These are phyloP conservation scores for Ceratocystiopsis sp. DNA, from an alignment of 2,329 filamentous ascomycete species.

Conservation along the genomic window DNA sequence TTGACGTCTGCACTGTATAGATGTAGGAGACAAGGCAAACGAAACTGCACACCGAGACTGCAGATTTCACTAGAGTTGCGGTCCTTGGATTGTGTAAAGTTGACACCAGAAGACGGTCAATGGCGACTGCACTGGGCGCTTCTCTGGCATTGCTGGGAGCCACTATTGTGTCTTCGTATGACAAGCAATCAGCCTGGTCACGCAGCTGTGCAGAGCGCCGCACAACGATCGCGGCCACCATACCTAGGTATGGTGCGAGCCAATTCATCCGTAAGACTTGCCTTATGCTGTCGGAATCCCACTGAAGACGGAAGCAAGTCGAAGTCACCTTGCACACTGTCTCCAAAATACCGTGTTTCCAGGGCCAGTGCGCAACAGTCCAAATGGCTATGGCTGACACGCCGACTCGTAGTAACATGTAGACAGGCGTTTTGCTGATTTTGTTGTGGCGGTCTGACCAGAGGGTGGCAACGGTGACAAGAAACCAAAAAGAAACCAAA, in stretches of 20 bases:
- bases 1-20: too few relatives aligned
- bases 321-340: too few relatives aligned
- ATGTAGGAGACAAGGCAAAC: too few relatives aligned
- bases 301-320: not conserved
- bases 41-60: too few relatives aligned
- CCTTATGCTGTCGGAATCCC: slow-evolving; percentile 2
- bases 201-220: not conserved
- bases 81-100: too few relatives aligned
- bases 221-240: not conserved
- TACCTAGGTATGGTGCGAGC: slow-evolving; percentile 6
- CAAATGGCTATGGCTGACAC: slow-evolving; percentile 1
- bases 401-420: slow-evolving; percentile 1
- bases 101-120: too few relatives aligned
- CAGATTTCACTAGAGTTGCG: too few relatives aligned
- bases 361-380: not conserved
- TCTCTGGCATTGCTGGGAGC: too few relatives aligned
- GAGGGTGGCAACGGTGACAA: slow-evolving; percentile 37
- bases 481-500: slow-evolving; percentile 44
- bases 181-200: too few relatives aligned
- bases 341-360: slow-evolving; percentile 2
- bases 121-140: too few relatives aligned
- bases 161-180: too few relatives aligned
- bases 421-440: slow-evolving; percentile 23
- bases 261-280: slow-evolving; percentile 1
- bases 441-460: slow-evolving; percentile 18